phyloP scores from a whole-genome alignment of 2,329 filamentous ascomycete genomes.

The Penicillium crustosum region DNA sequence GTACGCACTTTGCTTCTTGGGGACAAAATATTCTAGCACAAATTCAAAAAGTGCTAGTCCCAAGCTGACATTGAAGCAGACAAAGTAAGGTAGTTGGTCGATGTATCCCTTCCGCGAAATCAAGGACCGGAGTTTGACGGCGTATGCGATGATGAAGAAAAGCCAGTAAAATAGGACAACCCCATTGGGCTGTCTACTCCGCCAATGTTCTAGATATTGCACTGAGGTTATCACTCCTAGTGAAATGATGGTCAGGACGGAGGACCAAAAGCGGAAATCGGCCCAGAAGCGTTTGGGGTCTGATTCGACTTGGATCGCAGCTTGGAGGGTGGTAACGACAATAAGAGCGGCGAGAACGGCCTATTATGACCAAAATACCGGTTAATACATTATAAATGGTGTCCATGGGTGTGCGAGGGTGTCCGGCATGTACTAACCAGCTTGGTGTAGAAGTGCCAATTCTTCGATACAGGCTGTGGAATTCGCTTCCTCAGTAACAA shows the following conservation, averaged over 20 bases:
- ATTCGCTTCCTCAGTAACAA: conserved; percentile 72
- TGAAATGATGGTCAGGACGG: conserved; percentile 68
- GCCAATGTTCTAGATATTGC: conserved; percentile 83
- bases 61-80: conserved; percentile 70
- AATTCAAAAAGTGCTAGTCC: conserved; percentile 71
- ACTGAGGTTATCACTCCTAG: conserved; percentile 72
- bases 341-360: conserved; percentile 67
- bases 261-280: conserved; percentile 86
- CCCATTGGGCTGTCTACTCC: conserved; percentile 80
- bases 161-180: conserved; percentile 93
- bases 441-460: conserved; percentile 92
- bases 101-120: conserved; percentile 73
- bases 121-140: conserved; percentile 82
- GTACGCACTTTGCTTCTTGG: conserved; percentile 71
- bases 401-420: not conserved
- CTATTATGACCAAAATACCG: conserved; percentile 39
- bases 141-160: conserved; percentile 73
- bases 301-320: conserved; percentile 70
- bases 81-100: conserved; percentile 70
- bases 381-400: not conserved
- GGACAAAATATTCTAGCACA: conserved; percentile 78
- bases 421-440: conserved; percentile 59
- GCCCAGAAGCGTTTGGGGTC: conserved; percentile 69
- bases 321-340: conserved; percentile 68
- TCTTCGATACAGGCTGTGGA: conserved; percentile 68